Evolutionary conservation across 108 stramenopile species (phyloP), one percentile per base, ranked within the genome.

Genomic region (Tribonema minus): DNA sequence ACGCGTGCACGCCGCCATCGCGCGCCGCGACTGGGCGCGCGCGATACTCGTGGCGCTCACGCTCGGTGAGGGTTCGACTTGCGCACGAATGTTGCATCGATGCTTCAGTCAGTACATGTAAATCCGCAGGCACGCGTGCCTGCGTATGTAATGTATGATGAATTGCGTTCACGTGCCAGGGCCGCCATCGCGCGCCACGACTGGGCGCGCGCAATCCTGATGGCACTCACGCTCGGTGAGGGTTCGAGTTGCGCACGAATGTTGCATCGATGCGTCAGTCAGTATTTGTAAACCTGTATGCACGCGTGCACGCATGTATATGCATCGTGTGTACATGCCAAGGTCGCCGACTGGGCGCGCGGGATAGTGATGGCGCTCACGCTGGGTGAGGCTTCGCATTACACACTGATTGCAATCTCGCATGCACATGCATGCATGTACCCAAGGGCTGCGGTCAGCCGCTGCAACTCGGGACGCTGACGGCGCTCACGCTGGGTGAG

Each of bases 151-250:
- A n/a, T n/a, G n/a, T n/a, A n/a, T n/a, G n/a, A n/a, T n/a, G n/a
- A n/a, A n/a, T n/a, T n/a, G n/a, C n/a, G n/a, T n/a, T n/a, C n/a
- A n/a, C n/a, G n/a, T n/a, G n/a, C n/a, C n/a, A n/a, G n/a, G 36
- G 66, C 30, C 15, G 81, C 80, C 7, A 28, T 86, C 5, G 72
- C 20, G 32, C 6, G 65, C 23, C 68, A 62, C 31, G 78, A 86
- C 9, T 71, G 66, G 40, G 63, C 78, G 15, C 35, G 46, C 54
- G 85, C 78, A 2, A 38, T 87, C 15, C 75, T 69, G 39, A 77
- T 88, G 83, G 71, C 89, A 1, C 86, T 88, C 12, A 82, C 82
- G 28, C 70, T 89, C 12, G 82, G 82, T 58, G n/a, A n/a, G n/a
- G n/a, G n/a, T n/a, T n/a, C n/a, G n/a, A n/a, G n/a, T n/a, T n/a